Percentiles rank a stretch among this genome's conserved stretches.
phyloP scores from a whole-genome alignment of 2,329 filamentous ascomycete species.

The Aureobasidium sp. region DNA sequence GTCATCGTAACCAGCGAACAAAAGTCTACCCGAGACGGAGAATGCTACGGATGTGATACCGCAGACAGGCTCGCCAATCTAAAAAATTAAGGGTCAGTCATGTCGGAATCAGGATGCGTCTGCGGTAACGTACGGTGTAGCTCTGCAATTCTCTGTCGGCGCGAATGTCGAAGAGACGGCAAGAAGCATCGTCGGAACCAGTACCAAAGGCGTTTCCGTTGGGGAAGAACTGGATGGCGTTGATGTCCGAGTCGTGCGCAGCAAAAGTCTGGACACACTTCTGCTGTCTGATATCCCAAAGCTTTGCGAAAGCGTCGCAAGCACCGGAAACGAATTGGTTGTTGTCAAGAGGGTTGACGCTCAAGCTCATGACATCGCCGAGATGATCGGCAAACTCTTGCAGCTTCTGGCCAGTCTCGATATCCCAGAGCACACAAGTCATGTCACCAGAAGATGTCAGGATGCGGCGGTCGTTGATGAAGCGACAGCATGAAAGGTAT shows the following conservation, averaged over 20 bases:
- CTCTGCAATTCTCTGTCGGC: conserved; percentile 73
- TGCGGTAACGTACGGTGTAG: conserved; percentile 48
- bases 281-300: conserved; percentile 97
- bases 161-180: conserved; percentile 93
- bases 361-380: conserved; percentile 99
- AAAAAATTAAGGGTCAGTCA: conserved; percentile 20
- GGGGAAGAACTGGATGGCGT: conserved; percentile 98
- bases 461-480: conserved; percentile 97
- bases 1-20: conserved; percentile 97
- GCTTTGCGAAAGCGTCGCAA: conserved; percentile 95
- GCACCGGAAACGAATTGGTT: conserved; percentile 99
- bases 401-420: conserved; percentile 93
- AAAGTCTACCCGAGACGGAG: conserved; percentile 86
- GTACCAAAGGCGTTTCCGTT: conserved; percentile 98
- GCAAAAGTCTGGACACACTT: conserved; percentile 99
- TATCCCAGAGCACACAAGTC: conserved; percentile 99
- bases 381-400: conserved; percentile 98
- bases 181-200: conserved; percentile 94
- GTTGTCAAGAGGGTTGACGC: conserved; percentile 97
- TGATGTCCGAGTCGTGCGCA: conserved; percentile 97
- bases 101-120: not conserved
- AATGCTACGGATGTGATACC: conserved; percentile 98
- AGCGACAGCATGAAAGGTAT: conserved; percentile 95
- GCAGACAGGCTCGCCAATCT: conserved; percentile 96
- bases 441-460: conserved; percentile 97